Percentiles rank a stretch among this genome's conserved stretches.
These are phyloP conservation scores for Hypoxylon perforatum DNA, from an alignment of 495 filamentous ascomycete species.

Conservation along the genomic window DNA sequence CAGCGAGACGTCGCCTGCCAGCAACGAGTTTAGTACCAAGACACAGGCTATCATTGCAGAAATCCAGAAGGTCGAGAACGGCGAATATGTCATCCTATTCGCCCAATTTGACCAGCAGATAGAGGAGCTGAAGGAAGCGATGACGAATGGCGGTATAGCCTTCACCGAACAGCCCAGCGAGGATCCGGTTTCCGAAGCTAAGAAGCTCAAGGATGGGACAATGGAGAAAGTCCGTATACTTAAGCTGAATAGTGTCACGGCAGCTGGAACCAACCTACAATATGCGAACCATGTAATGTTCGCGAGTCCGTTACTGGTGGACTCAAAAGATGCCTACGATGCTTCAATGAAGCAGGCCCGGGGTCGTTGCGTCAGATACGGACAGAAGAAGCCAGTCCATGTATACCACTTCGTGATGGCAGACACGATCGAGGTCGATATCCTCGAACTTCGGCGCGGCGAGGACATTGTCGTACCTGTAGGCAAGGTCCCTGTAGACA, in stretches of 20 bases:
- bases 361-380: slow-evolving; percentile 73
- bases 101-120: slow-evolving; percentile 43
- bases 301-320: slow-evolving; percentile 65
- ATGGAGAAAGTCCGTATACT: slow-evolving; percentile 69
- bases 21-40: too few relatives aligned
- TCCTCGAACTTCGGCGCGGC: slow-evolving; percentile 53
- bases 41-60: too few relatives aligned
- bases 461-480: slow-evolving; percentile 5
- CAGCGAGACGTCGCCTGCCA: too few relatives aligned
- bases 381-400: slow-evolving; percentile 73
- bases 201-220: slow-evolving; percentile 14
- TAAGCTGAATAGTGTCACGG: slow-evolving; percentile 69
- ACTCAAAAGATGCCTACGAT: slow-evolving; percentile 67
- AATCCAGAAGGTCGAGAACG: slow-evolving; percentile 18
- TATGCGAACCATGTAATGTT: slow-evolving; percentile 84
- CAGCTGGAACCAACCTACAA: slow-evolving; percentile 79
- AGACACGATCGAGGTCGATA: slow-evolving; percentile 76
- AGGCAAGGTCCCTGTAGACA: background rate
- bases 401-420: slow-evolving; percentile 75
- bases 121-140: slow-evolving; percentile 33
- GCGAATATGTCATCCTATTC: slow-evolving; percentile 50
- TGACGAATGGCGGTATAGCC: slow-evolving; percentile 25
- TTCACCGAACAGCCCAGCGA: too few relatives aligned
- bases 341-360: slow-evolving; percentile 75
- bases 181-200: too few relatives aligned